Conservation (phyloP, 345 rosid species). For the Garcia nutans region DNA sequence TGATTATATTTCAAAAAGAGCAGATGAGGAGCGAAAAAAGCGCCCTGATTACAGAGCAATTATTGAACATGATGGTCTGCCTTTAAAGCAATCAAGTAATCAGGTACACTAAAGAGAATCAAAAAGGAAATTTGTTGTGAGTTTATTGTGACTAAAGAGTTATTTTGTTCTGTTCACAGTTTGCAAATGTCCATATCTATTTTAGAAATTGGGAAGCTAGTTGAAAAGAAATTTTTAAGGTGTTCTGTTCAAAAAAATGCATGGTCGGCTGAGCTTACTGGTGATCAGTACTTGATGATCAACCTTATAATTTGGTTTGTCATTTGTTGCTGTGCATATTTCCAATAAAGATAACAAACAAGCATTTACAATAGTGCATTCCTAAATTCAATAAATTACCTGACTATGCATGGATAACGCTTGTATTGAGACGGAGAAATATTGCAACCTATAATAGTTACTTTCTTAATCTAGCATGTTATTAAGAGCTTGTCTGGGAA, state of each 20-base stretch:
- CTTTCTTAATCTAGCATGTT: neutral
- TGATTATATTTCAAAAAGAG: constrained; percentile 54
- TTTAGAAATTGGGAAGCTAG: neutral
- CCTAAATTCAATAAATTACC: too few species aligned
- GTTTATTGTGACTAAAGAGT: neutral
- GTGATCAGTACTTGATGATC: neutral
- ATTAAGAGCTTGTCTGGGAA: neutral
- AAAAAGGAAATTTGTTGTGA: neutral
- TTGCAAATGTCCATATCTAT: neutral
- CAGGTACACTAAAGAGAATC: constrained; percentile 39
- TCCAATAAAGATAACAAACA: neutral
- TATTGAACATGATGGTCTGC: constrained; percentile 94
- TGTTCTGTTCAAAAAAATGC: neutral
- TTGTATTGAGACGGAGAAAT: neutral
- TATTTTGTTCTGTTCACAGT: too few species aligned
- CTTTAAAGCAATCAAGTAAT: constrained; percentile 46
- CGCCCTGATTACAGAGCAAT: constrained; percentile 63
- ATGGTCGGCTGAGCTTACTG: neutral
- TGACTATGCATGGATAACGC: neutral
- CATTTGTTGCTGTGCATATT: neutral
- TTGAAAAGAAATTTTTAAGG: neutral
- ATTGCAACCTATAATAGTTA: neutral
- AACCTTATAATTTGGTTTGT: neutral
- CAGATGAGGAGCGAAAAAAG: constrained; percentile 64
- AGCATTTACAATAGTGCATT: neutral